Percentiles rank a stretch among this genome's conserved stretches.
Evolutionary conservation across 805 yeast species (phyloP).

Genomic region (Candida maesae): DNA sequence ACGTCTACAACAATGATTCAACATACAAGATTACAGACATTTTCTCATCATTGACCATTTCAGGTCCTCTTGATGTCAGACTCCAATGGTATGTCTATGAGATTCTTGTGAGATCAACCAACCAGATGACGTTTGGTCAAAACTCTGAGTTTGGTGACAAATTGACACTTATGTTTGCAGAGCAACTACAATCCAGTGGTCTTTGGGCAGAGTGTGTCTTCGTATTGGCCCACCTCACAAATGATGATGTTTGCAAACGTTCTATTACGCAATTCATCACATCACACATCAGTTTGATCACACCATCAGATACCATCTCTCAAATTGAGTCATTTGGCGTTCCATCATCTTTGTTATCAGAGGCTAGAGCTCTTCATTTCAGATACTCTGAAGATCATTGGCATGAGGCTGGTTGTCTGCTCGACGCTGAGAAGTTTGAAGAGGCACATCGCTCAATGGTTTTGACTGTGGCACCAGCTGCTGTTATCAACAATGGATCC

Average conservation of each 20-base stretch:
- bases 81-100: conserved; percentile 52
- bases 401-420: conserved; percentile 56
- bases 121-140: conserved; percentile 24
- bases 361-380: conserved; percentile 58
- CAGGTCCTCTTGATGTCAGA: conserved; percentile 31
- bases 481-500: conserved; percentile 48
- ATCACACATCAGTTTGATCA: conserved; percentile 25
- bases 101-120: conserved; percentile 36
- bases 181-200: conserved; percentile 44
- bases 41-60: conserved; percentile 16
- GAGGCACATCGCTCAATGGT: conserved; percentile 63
- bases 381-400: conserved; percentile 47
- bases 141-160: conserved; percentile 31
- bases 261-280: conserved; percentile 33
- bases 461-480: conserved; percentile 64
- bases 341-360: conserved; percentile 46
- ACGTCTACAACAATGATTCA: conserved; percentile 21
- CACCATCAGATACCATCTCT: conserved; percentile 28
- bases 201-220: conserved; percentile 58
- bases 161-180: conserved; percentile 42
- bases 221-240: conserved; percentile 52
- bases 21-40: conserved; percentile 16
- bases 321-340: conserved; percentile 40
- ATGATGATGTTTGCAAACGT: conserved; percentile 42
- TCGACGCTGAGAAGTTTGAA: conserved; percentile 54